phyloP scores from a whole-genome alignment of 1,284 basidiomycete species.

The Apiotrichum porosum region DNA sequence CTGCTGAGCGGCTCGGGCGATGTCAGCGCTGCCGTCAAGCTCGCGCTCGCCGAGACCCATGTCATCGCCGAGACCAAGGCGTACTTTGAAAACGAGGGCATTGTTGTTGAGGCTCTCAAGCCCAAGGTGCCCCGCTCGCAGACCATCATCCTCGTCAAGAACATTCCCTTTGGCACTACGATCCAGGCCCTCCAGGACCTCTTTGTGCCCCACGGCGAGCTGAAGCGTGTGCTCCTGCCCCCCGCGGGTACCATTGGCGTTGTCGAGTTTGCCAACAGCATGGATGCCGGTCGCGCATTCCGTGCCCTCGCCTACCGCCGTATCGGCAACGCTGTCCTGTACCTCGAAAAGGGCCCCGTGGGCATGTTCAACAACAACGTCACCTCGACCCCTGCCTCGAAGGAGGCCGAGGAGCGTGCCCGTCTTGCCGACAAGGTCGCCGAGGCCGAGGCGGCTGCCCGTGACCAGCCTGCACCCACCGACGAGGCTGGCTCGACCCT shows the following conservation, averaged over 20 bases:
- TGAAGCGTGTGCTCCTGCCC: conserved; percentile 76
- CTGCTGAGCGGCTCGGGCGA: conserved; percentile 60
- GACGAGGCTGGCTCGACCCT: conserved; percentile 73
- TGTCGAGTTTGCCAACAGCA: conserved; percentile 72
- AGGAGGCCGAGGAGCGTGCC: conserved; percentile 50
- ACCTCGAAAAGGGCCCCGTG: conserved; percentile 85
- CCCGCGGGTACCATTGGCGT: conserved; percentile 92
- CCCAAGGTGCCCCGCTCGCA: conserved; percentile 60
- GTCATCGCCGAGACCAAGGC: conserved; percentile 92
- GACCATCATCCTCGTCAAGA: conserved; percentile 88
- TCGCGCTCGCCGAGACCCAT: conserved; percentile 88
- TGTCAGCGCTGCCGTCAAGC: conserved; percentile 65
- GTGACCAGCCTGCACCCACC: conserved; percentile 51
- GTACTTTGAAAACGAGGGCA: conserved; percentile 65
- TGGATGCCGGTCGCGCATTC: conserved; percentile 72
- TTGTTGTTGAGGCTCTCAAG: conserved; percentile 51
- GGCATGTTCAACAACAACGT: conserved; percentile 60
- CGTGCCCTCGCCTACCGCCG: conserved; percentile 78
- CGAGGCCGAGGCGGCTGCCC: conserved; percentile 13
- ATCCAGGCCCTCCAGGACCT: conserved; percentile 67
- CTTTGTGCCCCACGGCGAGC: conserved; percentile 70
- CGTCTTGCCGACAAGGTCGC: conserved; percentile 29
- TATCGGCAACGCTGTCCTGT: conserved; percentile 81
- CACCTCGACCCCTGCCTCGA: conserved; percentile 19
- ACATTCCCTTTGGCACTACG: conserved; percentile 89